Evolutionary conservation across 164 flowering plant genomes (phyloP).

Genomic region (Annona squamosa): DNA sequence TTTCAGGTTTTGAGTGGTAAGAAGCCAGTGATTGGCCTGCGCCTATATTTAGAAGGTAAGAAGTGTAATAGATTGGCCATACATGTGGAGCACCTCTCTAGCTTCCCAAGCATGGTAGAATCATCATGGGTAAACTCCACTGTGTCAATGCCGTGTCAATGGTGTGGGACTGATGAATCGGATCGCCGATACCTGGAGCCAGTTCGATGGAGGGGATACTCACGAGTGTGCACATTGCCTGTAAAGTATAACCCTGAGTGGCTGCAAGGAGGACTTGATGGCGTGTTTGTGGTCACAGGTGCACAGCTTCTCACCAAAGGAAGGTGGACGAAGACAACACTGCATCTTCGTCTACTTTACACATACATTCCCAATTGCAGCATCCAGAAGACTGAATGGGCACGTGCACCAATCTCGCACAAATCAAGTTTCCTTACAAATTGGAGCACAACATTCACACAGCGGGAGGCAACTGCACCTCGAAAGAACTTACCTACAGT

Average conservation of each 20-base stretch:
- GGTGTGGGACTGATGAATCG: constrained; percentile 73
- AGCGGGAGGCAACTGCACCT: constrained; percentile 21
- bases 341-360: constrained; percentile 74
- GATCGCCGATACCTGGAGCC: constrained; percentile 50
- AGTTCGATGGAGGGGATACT: constrained; percentile 60
- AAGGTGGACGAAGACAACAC: constrained; percentile 61
- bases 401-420: constrained; percentile 45
- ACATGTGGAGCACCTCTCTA: constrained; percentile 78
- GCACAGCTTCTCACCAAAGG: constrained; percentile 72
- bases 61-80: constrained; percentile 71
- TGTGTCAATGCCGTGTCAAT: constrained; percentile 24
- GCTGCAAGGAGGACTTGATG: constrained; percentile 36
- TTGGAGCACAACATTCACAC: constrained; percentile 58
- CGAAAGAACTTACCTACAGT: constrained; percentile 42
- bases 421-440: constrained; percentile 57
- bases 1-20: constrained; percentile 54
- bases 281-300: constrained; percentile 78
- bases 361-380: constrained; percentile 54
- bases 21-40: constrained; percentile 76
- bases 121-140: constrained; percentile 12
- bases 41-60: constrained; percentile 79
- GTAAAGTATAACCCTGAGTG: constrained; percentile 66
- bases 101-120: constrained; percentile 51
- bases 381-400: constrained; percentile 68
- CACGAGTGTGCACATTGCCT: constrained; percentile 61